A percentile compares a stretch with the other conserved stretches of the same genome.
Conservation (phyloP, 169 alveolate genomes). For the Cryptosporidium andersoni region DNA sequence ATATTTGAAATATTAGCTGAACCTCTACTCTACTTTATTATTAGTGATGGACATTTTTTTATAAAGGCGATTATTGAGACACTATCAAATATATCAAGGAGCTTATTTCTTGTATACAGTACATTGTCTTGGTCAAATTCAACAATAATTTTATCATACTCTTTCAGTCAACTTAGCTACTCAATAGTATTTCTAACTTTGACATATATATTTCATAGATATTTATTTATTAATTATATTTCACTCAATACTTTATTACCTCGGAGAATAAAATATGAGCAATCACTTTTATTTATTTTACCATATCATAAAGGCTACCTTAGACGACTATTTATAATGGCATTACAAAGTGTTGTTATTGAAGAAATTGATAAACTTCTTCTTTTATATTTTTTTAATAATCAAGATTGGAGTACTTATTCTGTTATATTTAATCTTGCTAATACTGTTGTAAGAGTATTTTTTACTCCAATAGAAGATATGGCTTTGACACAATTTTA, state of each 20-base stretch:
- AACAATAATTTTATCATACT: slow-evolving; percentile 8
- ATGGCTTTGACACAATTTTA: slow-evolving; percentile 31
- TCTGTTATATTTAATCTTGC: slow-evolving; percentile 55
- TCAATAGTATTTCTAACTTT: slow-evolving; percentile 6
- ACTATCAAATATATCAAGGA: slow-evolving; percentile 31
- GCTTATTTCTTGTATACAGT: slow-evolving; percentile 6
- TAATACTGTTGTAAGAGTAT: slow-evolving; percentile 32
- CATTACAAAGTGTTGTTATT: slow-evolving; percentile 11
- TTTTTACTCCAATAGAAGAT: slow-evolving; percentile 59
- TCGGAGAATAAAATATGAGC: no score
- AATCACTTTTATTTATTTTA: background rate
- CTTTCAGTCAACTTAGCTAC: slow-evolving; percentile 37
- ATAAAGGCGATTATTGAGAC: slow-evolving; percentile 28
- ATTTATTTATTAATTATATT: background rate
- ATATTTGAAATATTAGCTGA: slow-evolving; percentile 26
- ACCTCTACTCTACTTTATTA: slow-evolving; percentile 23
- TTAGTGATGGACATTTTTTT: slow-evolving; percentile 23
- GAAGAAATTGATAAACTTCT: slow-evolving; percentile 63
- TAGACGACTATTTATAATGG: slow-evolving; percentile 8
- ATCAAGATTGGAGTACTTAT: slow-evolving; percentile 58
- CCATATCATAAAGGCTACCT: slow-evolving; percentile 12
- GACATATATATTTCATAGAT: slow-evolving; percentile 2
- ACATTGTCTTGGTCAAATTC: background rate
- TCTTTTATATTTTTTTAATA: slow-evolving; percentile 9
- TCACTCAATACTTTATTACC: no score